Evolutionary conservation across 1,284 basidiomycete species (phyloP).

Genomic region (Cystobasidium slooffiae): DNA sequence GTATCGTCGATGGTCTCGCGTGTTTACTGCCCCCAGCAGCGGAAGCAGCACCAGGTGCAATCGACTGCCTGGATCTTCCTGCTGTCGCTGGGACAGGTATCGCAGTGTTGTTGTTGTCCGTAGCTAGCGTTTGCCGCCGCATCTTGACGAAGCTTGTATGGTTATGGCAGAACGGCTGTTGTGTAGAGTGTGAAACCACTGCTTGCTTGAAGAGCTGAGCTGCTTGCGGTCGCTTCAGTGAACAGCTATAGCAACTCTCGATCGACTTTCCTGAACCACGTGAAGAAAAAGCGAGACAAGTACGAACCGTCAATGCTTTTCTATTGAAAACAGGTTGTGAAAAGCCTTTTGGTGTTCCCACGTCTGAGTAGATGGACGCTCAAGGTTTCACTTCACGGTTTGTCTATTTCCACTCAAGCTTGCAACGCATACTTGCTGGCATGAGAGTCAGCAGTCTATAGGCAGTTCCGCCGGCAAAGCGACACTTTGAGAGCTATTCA

Average conservation of each 20-base stretch:
- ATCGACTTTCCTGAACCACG: too few relatives aligned
- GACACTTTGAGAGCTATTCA: too few relatives aligned
- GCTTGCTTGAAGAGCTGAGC: background rate
- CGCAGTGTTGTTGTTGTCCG: slow-evolving; percentile 27
- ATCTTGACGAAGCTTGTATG: background rate
- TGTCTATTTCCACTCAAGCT: too few relatives aligned
- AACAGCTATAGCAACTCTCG: background rate
- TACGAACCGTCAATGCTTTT: too few relatives aligned
- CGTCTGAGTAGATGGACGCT: too few relatives aligned
- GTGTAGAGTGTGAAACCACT: background rate
- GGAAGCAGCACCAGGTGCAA: slow-evolving; percentile 34
- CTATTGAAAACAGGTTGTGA: too few relatives aligned
- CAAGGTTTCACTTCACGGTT: too few relatives aligned
- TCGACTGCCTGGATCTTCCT: slow-evolving; percentile 29
- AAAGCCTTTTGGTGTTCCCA: too few relatives aligned
- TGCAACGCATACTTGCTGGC: too few relatives aligned
- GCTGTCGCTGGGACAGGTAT: slow-evolving; percentile 24
- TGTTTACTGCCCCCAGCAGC: slow-evolving; percentile 18
- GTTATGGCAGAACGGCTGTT: background rate
- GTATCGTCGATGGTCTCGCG: slow-evolving; percentile 18
- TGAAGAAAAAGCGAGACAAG: too few relatives aligned
- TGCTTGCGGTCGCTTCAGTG: background rate
- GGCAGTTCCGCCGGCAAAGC: too few relatives aligned
- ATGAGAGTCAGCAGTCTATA: too few relatives aligned
- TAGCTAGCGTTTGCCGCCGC: slow-evolving; percentile 41